Evolutionary conservation across 768 basidiomycete species (phyloP).

Genomic region (Mycena latifolia): DNA sequence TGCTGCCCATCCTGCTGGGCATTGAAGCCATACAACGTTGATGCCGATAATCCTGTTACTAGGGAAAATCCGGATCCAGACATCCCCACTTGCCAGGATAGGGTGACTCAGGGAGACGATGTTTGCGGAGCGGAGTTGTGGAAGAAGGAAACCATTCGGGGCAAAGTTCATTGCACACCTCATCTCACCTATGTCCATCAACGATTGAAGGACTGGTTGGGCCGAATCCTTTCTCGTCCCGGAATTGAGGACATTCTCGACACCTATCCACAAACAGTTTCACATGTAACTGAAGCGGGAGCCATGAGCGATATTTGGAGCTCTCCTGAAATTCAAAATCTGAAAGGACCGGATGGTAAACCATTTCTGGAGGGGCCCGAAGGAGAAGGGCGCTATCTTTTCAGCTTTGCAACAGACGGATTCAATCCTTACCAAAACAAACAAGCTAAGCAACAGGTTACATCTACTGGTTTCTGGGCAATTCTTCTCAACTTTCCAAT

Average conservation of each 20-base stretch:
- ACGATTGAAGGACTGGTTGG: slow-evolving; percentile 40
- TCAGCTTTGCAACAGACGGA: slow-evolving; percentile 41
- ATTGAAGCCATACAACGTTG: slow-evolving; percentile 36
- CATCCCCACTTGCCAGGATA: slow-evolving; percentile 21
- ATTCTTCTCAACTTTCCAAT: slow-evolving; percentile 32
- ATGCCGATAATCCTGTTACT: slow-evolving; percentile 9
- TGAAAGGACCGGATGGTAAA: slow-evolving; percentile 36
- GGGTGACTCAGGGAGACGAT: slow-evolving; percentile 17
- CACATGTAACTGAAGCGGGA: neutral
- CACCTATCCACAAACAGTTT: slow-evolving; percentile 20
- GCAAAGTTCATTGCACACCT: slow-evolving; percentile 13
- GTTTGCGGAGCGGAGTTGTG: slow-evolving; percentile 37
- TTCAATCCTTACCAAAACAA: slow-evolving; percentile 45
- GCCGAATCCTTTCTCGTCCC: slow-evolving; percentile 40
- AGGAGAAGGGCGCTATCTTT: slow-evolving; percentile 39
- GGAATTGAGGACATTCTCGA: slow-evolving; percentile 43
- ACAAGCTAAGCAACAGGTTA: slow-evolving; percentile 39
- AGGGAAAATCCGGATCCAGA: neutral
- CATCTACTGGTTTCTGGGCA: slow-evolving; percentile 42
- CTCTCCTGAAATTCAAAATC: slow-evolving; percentile 30
- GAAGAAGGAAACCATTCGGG: slow-evolving; percentile 26
- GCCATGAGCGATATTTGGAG: slow-evolving; percentile 38
- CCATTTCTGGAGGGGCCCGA: slow-evolving; percentile 38
- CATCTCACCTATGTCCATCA: slow-evolving; percentile 38
- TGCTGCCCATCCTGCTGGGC: slow-evolving; percentile 41